These are phyloP conservation scores for Anisogramma anomala DNA, from an alignment of 2,329 filamentous ascomycete genomes.

Conservation along the genomic window DNA sequence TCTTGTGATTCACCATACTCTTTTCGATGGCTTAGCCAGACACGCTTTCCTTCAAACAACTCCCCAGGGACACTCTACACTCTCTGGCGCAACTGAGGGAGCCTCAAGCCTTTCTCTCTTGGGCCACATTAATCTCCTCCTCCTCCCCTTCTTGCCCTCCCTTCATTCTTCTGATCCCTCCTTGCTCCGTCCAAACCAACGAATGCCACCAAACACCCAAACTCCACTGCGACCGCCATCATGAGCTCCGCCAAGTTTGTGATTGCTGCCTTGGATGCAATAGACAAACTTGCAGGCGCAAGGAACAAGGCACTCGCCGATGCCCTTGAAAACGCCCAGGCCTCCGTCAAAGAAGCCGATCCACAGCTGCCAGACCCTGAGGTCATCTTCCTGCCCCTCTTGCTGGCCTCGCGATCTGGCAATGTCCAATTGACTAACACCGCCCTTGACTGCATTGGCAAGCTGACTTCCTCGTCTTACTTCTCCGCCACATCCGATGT, in stretches of 20 bases:
- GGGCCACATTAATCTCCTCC: background rate
- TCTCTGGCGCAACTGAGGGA: constrained; percentile 3
- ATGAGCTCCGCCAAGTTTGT: constrained; percentile 96
- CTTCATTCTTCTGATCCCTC: background rate
- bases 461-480: constrained; percentile 97
- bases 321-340: constrained; percentile 67
- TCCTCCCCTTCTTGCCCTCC: background rate
- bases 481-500: constrained; percentile 57
- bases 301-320: constrained; percentile 77
- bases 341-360: constrained; percentile 76
- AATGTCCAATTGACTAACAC: constrained; percentile 80
- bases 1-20: background rate
- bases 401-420: constrained; percentile 76
- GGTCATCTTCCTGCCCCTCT: constrained; percentile 79
- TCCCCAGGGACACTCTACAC: background rate
- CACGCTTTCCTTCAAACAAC: background rate
- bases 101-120: background rate
- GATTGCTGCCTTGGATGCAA: constrained; percentile 82
- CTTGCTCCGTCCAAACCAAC: constrained; percentile 15
- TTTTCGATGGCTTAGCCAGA: constrained; percentile 3
- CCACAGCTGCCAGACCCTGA: constrained; percentile 77
- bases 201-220: constrained; percentile 27
- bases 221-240: constrained; percentile 31
- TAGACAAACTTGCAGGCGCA: constrained; percentile 68
- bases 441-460: constrained; percentile 94